A percentile compares a stretch with the other conserved stretches of the same genome.
Conservation (phyloP, 768 basidiomycete genomes). For the Leucosporidium creatinivorum region DNA sequence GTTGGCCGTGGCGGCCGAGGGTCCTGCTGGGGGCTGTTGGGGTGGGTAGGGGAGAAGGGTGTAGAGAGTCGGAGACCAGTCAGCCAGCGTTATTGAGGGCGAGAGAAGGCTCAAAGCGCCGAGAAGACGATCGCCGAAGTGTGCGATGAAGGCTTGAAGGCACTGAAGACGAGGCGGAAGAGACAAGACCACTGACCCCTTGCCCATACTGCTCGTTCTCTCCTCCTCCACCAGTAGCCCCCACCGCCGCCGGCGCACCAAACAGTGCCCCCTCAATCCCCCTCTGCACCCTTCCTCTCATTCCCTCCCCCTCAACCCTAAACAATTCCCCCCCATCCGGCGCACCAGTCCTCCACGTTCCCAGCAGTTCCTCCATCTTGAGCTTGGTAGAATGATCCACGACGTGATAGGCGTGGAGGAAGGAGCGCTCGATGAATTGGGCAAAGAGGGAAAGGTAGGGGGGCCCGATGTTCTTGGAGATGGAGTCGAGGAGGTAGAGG, state of each 20-base stretch:
- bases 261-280: slow-evolving; percentile 60
- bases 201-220: neutral
- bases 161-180: neutral
- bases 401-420: slow-evolving; percentile 75
- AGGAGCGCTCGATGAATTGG: slow-evolving; percentile 70
- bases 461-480: slow-evolving; percentile 90
- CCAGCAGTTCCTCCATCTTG: slow-evolving; percentile 97
- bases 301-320: slow-evolving; percentile 46
- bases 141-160: too few relatives aligned
- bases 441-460: slow-evolving; percentile 85
- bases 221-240: neutral
- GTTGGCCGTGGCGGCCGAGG: slow-evolving; percentile 17
- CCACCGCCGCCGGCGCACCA: slow-evolving; percentile 33
- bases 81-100: neutral
- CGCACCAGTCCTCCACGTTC: slow-evolving; percentile 86
- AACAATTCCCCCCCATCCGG: slow-evolving; percentile 77
- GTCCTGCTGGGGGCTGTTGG: slow-evolving; percentile 24
- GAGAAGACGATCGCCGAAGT: neutral
- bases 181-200: neutral
- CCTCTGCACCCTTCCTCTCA: slow-evolving; percentile 54
- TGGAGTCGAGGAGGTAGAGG: slow-evolving; percentile 91
- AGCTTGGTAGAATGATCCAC: slow-evolving; percentile 49
- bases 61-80: neutral
- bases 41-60: too few relatives aligned
- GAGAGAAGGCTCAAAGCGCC: neutral